A percentile compares a stretch with the other conserved stretches of the same genome.
Conservation (phyloP, 192 early-diverging fungal genomes). For the Phycomyces blakesleeanus region DNA sequence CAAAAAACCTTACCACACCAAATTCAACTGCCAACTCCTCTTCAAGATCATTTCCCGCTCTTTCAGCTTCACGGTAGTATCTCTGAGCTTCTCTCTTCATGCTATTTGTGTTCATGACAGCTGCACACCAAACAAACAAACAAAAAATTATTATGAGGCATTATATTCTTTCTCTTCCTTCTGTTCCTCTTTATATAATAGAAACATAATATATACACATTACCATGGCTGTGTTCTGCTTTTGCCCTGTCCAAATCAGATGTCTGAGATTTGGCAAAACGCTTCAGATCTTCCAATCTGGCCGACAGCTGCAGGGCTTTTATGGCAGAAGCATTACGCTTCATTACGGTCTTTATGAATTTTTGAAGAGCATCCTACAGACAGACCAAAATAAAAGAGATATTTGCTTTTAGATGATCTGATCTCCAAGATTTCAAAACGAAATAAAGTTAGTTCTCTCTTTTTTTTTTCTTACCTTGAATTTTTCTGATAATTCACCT, state of each 20-base stretch:
- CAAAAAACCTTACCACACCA: constrained; percentile 1
- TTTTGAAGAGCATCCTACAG: constrained; percentile 21
- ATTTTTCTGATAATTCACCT: constrained; percentile 23
- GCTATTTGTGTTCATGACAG: background rate
- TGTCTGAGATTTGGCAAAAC: background rate
- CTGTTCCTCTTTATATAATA: constrained; percentile 40
- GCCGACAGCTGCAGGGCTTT: constrained; percentile 30
- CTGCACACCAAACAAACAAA: constrained; percentile 10
- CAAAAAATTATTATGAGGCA: background rate
- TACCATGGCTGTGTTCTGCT: background rate
- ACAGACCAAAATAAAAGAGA: background rate
- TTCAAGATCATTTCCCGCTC: background rate
- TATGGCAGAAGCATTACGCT: constrained; percentile 30
- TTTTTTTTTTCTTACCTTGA: constrained; percentile 27
- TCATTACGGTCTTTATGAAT: constrained; percentile 21
- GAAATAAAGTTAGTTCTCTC: no score
- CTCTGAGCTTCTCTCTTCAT: background rate
- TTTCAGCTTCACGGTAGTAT: background rate
- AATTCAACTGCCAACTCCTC: constrained; percentile 3
- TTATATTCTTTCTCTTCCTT: background rate
- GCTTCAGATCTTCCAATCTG: constrained; percentile 19
- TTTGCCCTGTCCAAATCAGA: background rate
- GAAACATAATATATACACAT: no score
- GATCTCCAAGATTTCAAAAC: no score
- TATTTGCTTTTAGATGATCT: no score